Base-by-base conservation (phyloP, 2,329 filamentous ascomycete genomes). In the Diaporthe sp. region DNA sequence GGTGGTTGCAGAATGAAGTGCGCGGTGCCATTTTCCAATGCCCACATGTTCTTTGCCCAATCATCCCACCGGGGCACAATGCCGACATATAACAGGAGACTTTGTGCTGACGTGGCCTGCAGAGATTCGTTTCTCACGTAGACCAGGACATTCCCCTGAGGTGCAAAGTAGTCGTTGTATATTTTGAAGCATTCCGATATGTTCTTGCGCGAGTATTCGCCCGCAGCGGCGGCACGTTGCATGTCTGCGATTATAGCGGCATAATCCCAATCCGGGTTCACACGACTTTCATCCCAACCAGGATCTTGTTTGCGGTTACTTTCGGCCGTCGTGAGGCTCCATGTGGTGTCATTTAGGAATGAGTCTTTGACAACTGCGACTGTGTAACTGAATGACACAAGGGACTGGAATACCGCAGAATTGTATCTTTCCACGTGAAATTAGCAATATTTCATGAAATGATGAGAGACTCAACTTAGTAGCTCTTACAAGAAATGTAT, bases 1-100 rank as follows among this genome's bases (percentile, higher is more conserved):
- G 76, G 78, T 22, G 58, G 46, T 22, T n/a, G 65, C 7, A 77
- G 67, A 17, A 75, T 5, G 8, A 68, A 73, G 1, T 8, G 12
- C 2, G 49, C 28, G 0, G 77, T 78, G 13, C 81, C 79, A 28
- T 81, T 81, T 13, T 68, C 74, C 13, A 79, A 31, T 9, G 80
- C 79, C 81, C 80, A 82, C 73, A 80, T 76, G 67, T 81, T 80
- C 75, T 82, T 81, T 13, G 76, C 76, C 79, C 79, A 80, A 55
- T 79, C 74, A 58, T 80, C 79, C 1, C 51, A 75, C 2, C 79
- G 74, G 17, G 77, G 79, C 22, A 79, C 70, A 25, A 80, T 72
- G 13, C 76, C 76, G 9, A 79, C 78, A 49, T 79, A 80, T 51
- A 79, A 76, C 12, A 80, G 71, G 42, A 80, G 70, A 49, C 79